These are phyloP conservation scores for Daedaleopsis nitida DNA, from an alignment of 768 basidiomycete species.

Conservation along the genomic window DNA sequence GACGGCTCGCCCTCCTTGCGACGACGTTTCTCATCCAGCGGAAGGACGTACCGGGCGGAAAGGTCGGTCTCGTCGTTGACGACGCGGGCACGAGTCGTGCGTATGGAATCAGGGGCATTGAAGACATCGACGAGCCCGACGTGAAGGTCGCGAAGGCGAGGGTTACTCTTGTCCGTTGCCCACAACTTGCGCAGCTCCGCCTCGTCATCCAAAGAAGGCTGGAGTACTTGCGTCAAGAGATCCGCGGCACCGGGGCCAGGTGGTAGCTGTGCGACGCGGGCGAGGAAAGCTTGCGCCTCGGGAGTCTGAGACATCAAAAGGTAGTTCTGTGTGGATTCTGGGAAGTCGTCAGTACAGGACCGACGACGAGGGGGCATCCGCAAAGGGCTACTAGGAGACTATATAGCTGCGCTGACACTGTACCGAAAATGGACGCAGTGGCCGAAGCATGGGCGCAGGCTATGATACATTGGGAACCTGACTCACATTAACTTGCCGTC, in stretches of 20 bases:
- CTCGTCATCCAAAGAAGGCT: constrained; percentile 60
- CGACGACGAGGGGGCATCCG: background rate
- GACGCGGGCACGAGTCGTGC: constrained; percentile 52
- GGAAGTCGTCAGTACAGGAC: background rate
- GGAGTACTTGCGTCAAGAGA: constrained; percentile 40
- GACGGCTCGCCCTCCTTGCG: constrained; percentile 51
- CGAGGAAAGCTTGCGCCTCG: constrained; percentile 32
- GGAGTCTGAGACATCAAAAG: constrained; percentile 27
- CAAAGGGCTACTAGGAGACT: too few species aligned
- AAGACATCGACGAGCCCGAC: constrained; percentile 66
- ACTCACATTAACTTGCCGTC: too few species aligned
- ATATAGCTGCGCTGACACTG: background rate
- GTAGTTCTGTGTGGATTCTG: background rate
- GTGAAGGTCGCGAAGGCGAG: constrained; percentile 46
- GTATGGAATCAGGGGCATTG: constrained; percentile 48
- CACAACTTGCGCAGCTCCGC: constrained; percentile 55
- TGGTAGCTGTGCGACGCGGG: constrained; percentile 27
- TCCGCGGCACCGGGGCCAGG: constrained; percentile 28
- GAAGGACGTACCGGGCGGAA: constrained; percentile 53
- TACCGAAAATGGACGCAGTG: background rate
- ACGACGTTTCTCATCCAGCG: constrained; percentile 45
- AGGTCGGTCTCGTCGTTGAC: constrained; percentile 48
- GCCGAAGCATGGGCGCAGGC: too few species aligned
- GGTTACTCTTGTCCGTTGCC: constrained; percentile 51
- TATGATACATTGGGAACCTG: too few species aligned